Evolutionary conservation across 2,329 filamentous ascomycete species (phyloP).

Genomic region (Saccharata proteae): DNA sequence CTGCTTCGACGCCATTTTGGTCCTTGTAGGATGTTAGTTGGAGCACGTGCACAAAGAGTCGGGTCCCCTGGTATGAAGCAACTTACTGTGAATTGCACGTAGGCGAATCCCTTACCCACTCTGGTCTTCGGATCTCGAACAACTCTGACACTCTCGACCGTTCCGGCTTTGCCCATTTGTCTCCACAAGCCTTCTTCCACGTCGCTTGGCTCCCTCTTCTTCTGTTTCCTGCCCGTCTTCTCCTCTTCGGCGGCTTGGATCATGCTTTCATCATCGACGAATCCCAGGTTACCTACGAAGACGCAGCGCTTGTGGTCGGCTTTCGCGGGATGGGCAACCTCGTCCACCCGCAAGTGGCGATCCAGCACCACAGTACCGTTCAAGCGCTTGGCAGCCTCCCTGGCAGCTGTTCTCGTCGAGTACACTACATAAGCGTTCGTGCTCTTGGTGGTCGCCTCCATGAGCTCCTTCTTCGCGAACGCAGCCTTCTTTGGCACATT

Average conservation of each 20-base stretch:
- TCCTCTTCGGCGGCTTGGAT: conserved; percentile 49
- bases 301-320: conserved; percentile 82
- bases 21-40: conserved; percentile 39
- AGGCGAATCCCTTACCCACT: conserved; percentile 93
- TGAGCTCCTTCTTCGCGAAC: conserved; percentile 79
- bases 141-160: conserved; percentile 86
- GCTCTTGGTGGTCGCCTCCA: conserved; percentile 82
- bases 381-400: conserved; percentile 61
- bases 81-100: conserved; percentile 78
- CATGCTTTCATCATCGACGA: conserved; percentile 81
- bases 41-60: not conserved
- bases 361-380: conserved; percentile 78
- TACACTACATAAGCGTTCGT: conserved; percentile 94
- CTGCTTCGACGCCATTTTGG: conserved; percentile 78
- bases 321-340: conserved; percentile 72
- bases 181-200: conserved; percentile 88
- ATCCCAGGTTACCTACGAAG: conserved; percentile 92
- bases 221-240: conserved; percentile 59
- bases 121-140: conserved; percentile 80
- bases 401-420: conserved; percentile 60
- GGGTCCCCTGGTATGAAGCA: not conserved
- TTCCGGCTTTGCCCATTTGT: conserved; percentile 64
- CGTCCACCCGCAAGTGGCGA: conserved; percentile 82
- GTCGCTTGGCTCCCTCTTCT: conserved; percentile 61
- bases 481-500: conserved; percentile 87